These are phyloP conservation scores for Ceratocystis ficicola DNA, from an alignment of 2,329 filamentous ascomycete species.

Conservation along the genomic window DNA sequence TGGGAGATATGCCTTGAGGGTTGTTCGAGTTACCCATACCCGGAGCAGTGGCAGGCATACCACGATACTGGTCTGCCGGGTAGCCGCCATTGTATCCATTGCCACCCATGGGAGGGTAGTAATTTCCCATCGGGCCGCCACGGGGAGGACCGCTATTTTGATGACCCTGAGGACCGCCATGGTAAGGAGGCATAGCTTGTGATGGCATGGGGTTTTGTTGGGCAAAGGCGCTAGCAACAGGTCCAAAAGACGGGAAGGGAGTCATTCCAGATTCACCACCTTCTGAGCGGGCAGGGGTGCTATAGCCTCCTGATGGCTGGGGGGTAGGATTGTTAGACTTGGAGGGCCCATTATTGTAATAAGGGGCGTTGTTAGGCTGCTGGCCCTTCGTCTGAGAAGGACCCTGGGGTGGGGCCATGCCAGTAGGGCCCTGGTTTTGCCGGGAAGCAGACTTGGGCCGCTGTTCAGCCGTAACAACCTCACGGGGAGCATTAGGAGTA, in stretches of 20 bases:
- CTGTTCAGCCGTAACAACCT: conserved; percentile 36
- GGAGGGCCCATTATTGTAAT: conserved; percentile 39
- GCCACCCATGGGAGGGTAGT: conserved; percentile 39
- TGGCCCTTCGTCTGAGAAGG: conserved; percentile 9
- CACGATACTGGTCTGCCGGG: conserved; percentile 42
- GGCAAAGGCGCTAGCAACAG: conserved; percentile 43
- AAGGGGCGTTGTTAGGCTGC: conserved; percentile 33
- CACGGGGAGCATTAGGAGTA: conserved; percentile 32
- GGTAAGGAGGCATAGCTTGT: conserved; percentile 38
- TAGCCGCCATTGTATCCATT: conserved; percentile 35
- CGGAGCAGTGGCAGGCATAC: conserved; percentile 35
- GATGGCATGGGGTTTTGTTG: conserved; percentile 35
- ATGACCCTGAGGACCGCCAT: conserved; percentile 43
- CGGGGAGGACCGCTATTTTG: conserved; percentile 45
- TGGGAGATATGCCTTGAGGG: conserved; percentile 37
- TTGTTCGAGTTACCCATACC: conserved; percentile 38
- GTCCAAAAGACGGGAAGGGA: conserved; percentile 40
- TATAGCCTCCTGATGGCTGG: neutral
- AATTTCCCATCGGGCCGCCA: conserved; percentile 44
- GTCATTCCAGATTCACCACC: conserved; percentile 31
- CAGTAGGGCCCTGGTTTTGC: conserved; percentile 35
- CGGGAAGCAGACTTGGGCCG: conserved; percentile 48
- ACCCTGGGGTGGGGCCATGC: conserved; percentile 33
- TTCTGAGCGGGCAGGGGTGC: conserved; percentile 39
- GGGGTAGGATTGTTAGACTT: conserved; percentile 29